Conservation (phyloP, 257 asterid genomes). For the Lavandula angustifolia region DNA sequence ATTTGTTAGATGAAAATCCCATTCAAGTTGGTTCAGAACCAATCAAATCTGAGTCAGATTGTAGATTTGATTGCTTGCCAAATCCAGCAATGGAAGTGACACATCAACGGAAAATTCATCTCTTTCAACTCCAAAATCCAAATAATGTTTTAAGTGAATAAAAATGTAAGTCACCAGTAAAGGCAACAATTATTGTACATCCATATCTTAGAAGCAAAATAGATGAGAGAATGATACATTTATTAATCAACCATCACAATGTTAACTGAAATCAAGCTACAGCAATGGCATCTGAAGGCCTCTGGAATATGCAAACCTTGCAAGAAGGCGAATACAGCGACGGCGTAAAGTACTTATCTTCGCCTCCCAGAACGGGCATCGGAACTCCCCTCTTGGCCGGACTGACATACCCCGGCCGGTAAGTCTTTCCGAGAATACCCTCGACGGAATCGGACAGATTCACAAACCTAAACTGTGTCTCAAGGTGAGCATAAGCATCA, state of each 20-base stretch:
- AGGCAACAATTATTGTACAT: no score
- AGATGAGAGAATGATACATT: constrained; percentile 16
- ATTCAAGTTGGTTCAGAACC: background rate
- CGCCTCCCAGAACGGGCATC: constrained; percentile 78
- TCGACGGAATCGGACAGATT: constrained; percentile 48
- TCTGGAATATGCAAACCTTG: constrained; percentile 53
- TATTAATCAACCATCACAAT: constrained; percentile 10
- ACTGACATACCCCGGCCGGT: constrained; percentile 55
- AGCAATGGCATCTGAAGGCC: constrained; percentile 42
- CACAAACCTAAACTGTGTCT: constrained; percentile 61
- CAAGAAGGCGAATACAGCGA: constrained; percentile 56
- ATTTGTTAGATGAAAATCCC: background rate
- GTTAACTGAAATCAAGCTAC: constrained; percentile 25
- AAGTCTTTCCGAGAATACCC: constrained; percentile 66
- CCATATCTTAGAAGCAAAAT: background rate
- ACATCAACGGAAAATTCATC: constrained; percentile 14
- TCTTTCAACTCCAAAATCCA: no score
- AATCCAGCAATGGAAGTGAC: constrained; percentile 28
- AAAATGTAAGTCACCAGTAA: no score
- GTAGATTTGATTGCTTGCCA: constrained; percentile 28
- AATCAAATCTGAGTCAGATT: constrained; percentile 5
- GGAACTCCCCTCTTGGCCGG: constrained; percentile 68
- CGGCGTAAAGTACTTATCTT: constrained; percentile 60
- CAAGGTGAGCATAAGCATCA: constrained; percentile 65
- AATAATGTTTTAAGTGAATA: no score